phyloP scores from a whole-genome alignment of 208 protist genomes.

The Crithidia brevicula region DNA sequence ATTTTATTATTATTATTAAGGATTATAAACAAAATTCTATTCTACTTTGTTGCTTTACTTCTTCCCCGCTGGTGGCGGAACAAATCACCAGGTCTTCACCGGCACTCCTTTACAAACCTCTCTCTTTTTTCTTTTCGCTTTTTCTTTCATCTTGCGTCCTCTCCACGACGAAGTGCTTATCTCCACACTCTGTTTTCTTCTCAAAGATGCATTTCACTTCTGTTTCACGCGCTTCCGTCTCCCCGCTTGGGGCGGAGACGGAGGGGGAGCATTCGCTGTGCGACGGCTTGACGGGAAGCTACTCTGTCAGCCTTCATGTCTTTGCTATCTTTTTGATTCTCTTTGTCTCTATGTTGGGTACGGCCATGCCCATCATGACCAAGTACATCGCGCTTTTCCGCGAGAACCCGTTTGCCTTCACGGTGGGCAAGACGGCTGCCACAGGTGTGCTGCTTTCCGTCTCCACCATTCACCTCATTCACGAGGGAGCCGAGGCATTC shows the following conservation, averaged over 20 bases:
- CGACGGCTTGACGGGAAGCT: conserved; percentile 26
- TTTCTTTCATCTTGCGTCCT: neutral
- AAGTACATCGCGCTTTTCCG: conserved; percentile 39
- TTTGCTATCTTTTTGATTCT: conserved; percentile 60
- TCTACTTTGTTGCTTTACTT: neutral
- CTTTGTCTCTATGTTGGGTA: conserved; percentile 45
- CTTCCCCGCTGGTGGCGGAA: neutral
- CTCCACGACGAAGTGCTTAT: no score
- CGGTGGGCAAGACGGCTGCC: conserved; percentile 41
- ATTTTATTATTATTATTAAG: neutral
- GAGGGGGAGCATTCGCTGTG: conserved; percentile 32
- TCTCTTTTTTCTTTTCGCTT: no score
- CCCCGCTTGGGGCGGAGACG: neutral
- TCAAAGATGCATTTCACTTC: neutral
- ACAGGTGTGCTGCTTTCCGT: conserved; percentile 54
- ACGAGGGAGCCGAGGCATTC: conserved; percentile 27
- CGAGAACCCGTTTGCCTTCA: conserved; percentile 38
- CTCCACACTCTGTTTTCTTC: neutral
- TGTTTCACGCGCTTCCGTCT: neutral
- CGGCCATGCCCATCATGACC: conserved; percentile 46
- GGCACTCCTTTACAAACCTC: neutral
- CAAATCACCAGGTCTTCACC: neutral
- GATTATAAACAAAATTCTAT: neutral
- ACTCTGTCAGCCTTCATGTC: conserved; percentile 52
- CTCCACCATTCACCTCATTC: conserved; percentile 40